Conservation (phyloP, 306 rosid species). For the Pyrus betulifolia region DNA sequence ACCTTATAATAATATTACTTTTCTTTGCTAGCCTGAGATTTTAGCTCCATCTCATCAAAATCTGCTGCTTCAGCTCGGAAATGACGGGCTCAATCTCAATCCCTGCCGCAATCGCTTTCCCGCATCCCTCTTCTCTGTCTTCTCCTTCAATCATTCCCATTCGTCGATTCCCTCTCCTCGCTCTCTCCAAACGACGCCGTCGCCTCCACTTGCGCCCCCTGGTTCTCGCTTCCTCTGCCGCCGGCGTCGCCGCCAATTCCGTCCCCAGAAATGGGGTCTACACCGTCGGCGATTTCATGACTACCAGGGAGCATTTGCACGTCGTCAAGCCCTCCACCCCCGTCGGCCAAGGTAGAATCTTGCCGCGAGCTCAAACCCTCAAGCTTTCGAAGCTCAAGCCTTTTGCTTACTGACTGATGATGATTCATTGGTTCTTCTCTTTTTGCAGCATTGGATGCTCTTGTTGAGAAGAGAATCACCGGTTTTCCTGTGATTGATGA, state of each 20-base stretch:
- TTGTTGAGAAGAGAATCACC: constrained; percentile 73
- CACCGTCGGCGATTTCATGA: constrained; percentile 86
- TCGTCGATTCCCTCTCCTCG: background rate
- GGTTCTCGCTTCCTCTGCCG: constrained; percentile 6
- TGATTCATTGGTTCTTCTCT: background rate
- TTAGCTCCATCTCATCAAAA: background rate
- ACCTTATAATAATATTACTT: background rate
- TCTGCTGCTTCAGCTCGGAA: background rate
- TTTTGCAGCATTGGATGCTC: constrained; percentile 61
- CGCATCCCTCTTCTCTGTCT: constrained; percentile 5
- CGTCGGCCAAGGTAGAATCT: constrained; percentile 64
- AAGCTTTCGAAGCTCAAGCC: background rate
- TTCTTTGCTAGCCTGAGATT: background rate
- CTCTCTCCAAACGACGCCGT: constrained; percentile 8
- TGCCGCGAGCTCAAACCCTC: background rate
- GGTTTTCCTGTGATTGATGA: constrained; percentile 95
- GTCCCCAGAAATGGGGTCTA: constrained; percentile 45
- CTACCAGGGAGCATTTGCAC: constrained; percentile 48
- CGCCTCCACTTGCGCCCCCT: background rate
- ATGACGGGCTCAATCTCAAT: constrained; percentile 20
- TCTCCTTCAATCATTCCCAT: background rate
- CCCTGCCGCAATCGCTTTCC: background rate
- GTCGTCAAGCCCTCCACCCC: constrained; percentile 69
- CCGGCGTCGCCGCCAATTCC: constrained; percentile 11
- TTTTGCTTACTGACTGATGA: background rate